Evolutionary conservation across 257 asterid species (phyloP).

Genomic region (Solanum virginianum): DNA sequence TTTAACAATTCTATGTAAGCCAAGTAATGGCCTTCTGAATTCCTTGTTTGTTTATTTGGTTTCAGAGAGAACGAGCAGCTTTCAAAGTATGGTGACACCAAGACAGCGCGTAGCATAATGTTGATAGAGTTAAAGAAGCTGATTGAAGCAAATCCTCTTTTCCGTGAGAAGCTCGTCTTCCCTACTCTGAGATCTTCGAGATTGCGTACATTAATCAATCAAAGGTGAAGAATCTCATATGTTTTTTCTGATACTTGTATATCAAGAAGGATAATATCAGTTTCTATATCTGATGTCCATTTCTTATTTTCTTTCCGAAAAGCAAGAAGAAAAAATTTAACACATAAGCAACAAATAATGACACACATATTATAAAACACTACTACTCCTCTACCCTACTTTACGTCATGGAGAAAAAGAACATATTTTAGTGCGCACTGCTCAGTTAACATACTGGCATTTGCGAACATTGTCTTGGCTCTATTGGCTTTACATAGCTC

Average conservation of each 20-base stretch:
- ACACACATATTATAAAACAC: no score
- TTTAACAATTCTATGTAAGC: neutral
- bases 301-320: neutral
- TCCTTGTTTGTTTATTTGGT: neutral
- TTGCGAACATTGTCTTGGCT: neutral
- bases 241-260: neutral
- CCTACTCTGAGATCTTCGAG: conserved; percentile 87
- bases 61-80: conserved; percentile 98
- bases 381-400: no score
- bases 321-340: no score
- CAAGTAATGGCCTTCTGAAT: neutral
- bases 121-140: conserved; percentile 85
- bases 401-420: neutral
- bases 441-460: neutral
- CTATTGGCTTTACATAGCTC: neutral
- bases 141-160: conserved; percentile 95
- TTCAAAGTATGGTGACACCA: conserved; percentile 92
- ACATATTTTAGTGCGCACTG: neutral
- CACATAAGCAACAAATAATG: no score
- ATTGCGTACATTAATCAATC: conserved; percentile 88
- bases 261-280: neutral
- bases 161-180: conserved; percentile 89
- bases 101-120: conserved; percentile 97
- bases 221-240: conserved; percentile 38
- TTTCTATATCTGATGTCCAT: neutral